These are phyloP conservation scores for Gossypium sturtianum DNA, from an alignment of 345 rosid genomes.

Conservation along the genomic window DNA sequence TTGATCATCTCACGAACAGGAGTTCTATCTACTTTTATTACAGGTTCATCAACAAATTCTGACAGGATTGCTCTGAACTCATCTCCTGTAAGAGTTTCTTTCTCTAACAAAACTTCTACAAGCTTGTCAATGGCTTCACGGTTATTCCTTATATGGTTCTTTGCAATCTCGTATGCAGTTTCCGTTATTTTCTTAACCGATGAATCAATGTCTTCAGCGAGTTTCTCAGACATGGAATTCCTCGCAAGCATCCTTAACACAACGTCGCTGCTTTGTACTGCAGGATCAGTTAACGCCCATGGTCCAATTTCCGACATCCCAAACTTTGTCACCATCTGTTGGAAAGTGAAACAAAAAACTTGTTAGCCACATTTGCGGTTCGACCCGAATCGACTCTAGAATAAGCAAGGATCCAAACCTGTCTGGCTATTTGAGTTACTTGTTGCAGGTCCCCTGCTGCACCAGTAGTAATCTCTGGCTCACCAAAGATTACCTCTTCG, in stretches of 20 bases:
- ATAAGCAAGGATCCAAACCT: slow-evolving; percentile 27
- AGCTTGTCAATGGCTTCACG: slow-evolving; percentile 67
- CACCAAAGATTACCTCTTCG: slow-evolving; percentile 68
- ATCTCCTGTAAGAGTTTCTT: slow-evolving; percentile 60
- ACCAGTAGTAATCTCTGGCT: slow-evolving; percentile 63
- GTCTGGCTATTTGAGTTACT: slow-evolving; percentile 59
- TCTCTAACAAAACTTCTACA: slow-evolving; percentile 67
- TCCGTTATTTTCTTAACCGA: slow-evolving; percentile 39
- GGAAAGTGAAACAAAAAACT: background rate
- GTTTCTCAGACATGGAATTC: slow-evolving; percentile 63
- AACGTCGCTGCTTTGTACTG: slow-evolving; percentile 43
- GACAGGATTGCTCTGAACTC: slow-evolving; percentile 58
- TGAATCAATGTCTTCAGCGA: slow-evolving; percentile 54
- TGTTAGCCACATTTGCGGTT: background rate
- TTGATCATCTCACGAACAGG: slow-evolving; percentile 31
- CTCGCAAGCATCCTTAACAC: slow-evolving; percentile 65
- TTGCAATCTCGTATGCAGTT: slow-evolving; percentile 53
- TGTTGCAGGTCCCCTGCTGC: slow-evolving; percentile 70
- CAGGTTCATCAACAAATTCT: slow-evolving; percentile 36
- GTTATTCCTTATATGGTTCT: slow-evolving; percentile 44
- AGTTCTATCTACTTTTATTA: slow-evolving; percentile 17
- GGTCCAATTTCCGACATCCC: slow-evolving; percentile 84
- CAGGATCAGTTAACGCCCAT: slow-evolving; percentile 53
- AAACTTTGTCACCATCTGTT: slow-evolving; percentile 69
- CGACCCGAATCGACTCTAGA: no score